Evolutionary conservation across 176 grass and related monocot genomes (phyloP), one percentile per base, ranked within the genome.

Genomic region (Zoysia japonica): DNA sequence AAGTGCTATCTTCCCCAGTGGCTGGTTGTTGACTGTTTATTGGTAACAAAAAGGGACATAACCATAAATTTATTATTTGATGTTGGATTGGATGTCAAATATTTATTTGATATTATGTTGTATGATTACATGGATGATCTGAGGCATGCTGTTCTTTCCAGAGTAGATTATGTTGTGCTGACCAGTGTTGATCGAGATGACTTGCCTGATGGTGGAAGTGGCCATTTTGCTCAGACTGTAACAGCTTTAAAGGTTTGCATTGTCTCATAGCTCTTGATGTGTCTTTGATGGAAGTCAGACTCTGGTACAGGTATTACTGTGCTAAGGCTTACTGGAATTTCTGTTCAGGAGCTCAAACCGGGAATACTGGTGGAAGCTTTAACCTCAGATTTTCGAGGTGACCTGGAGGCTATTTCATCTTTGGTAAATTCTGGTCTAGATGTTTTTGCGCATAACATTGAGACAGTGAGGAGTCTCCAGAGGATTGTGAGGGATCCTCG

Each of bases 131-230:
- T n/a, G 35, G 4, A 15, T 49, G 11, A 65, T 84, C 52, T 82
- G 14, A 80, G 11, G 6, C 41, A 75, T 67, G 9, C 0, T 28
- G 19, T 83, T 73, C 11, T 83, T 85, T 90, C 20, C 81, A 95
- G 96, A 39, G 92, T 95, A 56, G 96, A 93, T 52, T 95, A 94
- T 76, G 83, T 98, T 63, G 95, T 94, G 62, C 81, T 91, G 48
- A 94, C 95, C 72, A 98, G 96, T 56, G 96, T 98, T 15, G 96
- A 98, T 65, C 91, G 90, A 65, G 90, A 98, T 85, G 96, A 95
- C 67, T 69, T 98, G 3, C 92, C 92, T 66, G 92, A 98, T 65
- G 92, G 92, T 70, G 92, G 96, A 76, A 95, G 96, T 48, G 48
- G 79, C 57, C 96, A 98, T 85, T 98, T 98, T 81, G 76, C 92